Evolutionary conservation across 208 protist species (phyloP).

Genomic region (Trypanosoma scelopori): DNA sequence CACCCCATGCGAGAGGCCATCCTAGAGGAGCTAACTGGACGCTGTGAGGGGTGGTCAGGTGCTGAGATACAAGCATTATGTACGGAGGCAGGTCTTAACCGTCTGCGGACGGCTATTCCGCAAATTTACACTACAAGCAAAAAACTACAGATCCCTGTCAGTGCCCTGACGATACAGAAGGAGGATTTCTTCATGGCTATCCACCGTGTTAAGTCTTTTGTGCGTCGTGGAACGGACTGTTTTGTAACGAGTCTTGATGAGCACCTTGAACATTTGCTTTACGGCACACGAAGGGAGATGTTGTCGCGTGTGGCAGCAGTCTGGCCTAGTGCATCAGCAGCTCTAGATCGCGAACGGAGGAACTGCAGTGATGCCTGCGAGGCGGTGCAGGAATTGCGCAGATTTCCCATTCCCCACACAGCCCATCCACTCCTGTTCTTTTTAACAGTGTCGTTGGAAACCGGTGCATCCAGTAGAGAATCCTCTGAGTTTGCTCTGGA

Average conservation of each 20-base stretch:
- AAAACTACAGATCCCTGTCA: slow-evolving; percentile 43
- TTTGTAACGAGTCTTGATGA: slow-evolving; percentile 30
- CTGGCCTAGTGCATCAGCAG: slow-evolving; percentile 56
- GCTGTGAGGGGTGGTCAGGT: slow-evolving; percentile 98
- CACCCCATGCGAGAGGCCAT: slow-evolving; percentile 58
- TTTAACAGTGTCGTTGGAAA: slow-evolving; percentile 19
- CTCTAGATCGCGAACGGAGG: slow-evolving; percentile 32
- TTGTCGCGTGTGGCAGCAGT: slow-evolving; percentile 39
- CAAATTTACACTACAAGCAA: slow-evolving; percentile 73
- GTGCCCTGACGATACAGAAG: slow-evolving; percentile 30
- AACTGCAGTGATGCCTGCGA: slow-evolving; percentile 53
- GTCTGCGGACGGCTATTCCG: slow-evolving; percentile 68
- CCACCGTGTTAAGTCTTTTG: slow-evolving; percentile 61
- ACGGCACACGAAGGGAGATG: slow-evolving; percentile 36
- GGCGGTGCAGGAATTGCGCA: slow-evolving; percentile 55
- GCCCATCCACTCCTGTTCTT: slow-evolving; percentile 56
- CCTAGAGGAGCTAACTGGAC: slow-evolving; percentile 73
- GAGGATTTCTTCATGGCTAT: slow-evolving; percentile 78
- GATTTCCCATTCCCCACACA: slow-evolving; percentile 58
- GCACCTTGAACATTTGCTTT: slow-evolving; percentile 62
- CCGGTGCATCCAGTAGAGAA: slow-evolving; percentile 22
- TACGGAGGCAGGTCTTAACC: slow-evolving; percentile 95
- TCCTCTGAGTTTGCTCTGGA: slow-evolving; percentile 22
- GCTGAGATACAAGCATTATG: slow-evolving; percentile 98
- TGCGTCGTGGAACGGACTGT: slow-evolving; percentile 39